Evolutionary conservation across 2,329 filamentous ascomycete genomes (phyloP).

Genomic region (Aspergillus aculeatus): DNA sequence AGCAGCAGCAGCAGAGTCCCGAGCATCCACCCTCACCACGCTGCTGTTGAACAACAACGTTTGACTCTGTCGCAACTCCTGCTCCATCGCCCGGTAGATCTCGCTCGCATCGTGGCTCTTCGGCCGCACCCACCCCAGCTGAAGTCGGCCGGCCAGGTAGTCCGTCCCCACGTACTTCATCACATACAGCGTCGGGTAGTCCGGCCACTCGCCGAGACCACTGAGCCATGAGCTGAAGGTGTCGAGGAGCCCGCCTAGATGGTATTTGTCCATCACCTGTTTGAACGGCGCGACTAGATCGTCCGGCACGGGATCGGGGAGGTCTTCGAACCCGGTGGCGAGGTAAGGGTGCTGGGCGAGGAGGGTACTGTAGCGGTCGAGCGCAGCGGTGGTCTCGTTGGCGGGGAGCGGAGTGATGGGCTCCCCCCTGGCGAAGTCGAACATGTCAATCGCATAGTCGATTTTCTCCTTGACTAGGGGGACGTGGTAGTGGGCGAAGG

Average conservation of each 20-base stretch:
- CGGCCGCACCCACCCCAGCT: too few relatives aligned
- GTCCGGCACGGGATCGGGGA: conserved; percentile 15
- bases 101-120: not conserved
- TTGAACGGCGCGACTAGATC: conserved; percentile 1
- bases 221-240: not conserved
- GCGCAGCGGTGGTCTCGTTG: not conserved
- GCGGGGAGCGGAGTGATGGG: conserved; percentile 13
- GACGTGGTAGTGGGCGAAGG: conserved; percentile 26
- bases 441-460: not conserved
- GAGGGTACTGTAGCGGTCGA: conserved; percentile 11
- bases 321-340: conserved; percentile 4
- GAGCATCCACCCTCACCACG: not conserved
- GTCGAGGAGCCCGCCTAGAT: not conserved
- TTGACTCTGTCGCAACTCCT: too few relatives aligned
- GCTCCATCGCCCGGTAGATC: not conserved
- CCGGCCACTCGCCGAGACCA: not conserved
- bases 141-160: not conserved
- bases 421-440: not conserved
- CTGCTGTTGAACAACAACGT: not conserved
- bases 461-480: not conserved
- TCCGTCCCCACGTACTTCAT: conserved; percentile 1
- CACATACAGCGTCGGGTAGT: not conserved
- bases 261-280: not conserved
- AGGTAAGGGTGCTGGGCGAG: conserved; percentile 16
- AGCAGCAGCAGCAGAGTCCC: not conserved